Evolutionary conservation across 2,329 filamentous ascomycete genomes (phyloP).

Genomic region (Calonectria ilicicola): DNA sequence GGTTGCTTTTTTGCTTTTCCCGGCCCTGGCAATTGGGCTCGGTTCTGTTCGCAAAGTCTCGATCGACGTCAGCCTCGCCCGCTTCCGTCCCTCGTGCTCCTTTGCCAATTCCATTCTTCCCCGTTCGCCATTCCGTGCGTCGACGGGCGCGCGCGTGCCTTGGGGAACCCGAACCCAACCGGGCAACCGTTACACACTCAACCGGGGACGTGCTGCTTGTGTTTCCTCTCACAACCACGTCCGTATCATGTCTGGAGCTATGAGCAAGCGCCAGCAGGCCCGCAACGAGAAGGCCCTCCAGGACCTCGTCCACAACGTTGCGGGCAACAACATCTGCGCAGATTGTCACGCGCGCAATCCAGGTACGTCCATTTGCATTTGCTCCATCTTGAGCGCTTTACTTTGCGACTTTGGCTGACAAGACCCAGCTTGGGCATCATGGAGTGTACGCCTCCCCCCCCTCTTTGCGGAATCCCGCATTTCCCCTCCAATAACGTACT

Average conservation of each 20-base stretch:
- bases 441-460: conserved; percentile 77
- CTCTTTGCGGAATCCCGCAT: not conserved
- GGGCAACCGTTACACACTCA: conserved; percentile 31
- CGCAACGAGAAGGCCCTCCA: conserved; percentile 94
- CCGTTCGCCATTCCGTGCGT: conserved; percentile 20
- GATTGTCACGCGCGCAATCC: conserved; percentile 94
- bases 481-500: conserved; percentile 30
- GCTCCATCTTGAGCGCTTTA: conserved; percentile 7
- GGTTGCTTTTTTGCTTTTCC: conserved; percentile 34
- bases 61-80: conserved; percentile 26
- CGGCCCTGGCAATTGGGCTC: conserved; percentile 20
- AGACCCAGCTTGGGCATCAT: conserved; percentile 87
- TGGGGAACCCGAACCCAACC: conserved; percentile 30
- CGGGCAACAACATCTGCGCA: conserved; percentile 93
- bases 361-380: conserved; percentile 67
- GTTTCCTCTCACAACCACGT: conserved; percentile 12
- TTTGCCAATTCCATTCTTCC: conserved; percentile 21
- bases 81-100: conserved; percentile 27
- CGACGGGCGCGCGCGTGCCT: conserved; percentile 25
- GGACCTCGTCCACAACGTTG: conserved; percentile 84
- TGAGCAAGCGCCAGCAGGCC: conserved; percentile 97
- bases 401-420: conserved; percentile 41
- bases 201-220: conserved; percentile 18
- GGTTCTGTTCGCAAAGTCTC: conserved; percentile 18
- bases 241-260: conserved; percentile 72